phyloP scores from a whole-genome alignment of 192 early-diverging fungal species.

The Coemansia sp. region DNA sequence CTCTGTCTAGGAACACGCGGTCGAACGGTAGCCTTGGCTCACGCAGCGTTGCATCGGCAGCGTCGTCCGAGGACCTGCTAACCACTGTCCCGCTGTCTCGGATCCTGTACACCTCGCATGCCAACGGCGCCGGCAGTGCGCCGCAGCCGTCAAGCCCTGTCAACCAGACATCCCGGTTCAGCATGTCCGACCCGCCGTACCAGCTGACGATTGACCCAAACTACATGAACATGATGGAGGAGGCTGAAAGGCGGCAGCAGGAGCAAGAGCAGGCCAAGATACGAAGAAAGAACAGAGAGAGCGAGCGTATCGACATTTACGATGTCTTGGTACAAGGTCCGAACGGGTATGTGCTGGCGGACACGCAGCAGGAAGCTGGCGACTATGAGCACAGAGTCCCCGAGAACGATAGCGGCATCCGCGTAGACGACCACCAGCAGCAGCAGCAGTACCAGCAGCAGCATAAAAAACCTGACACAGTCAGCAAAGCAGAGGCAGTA shows the following conservation, averaged over 20 bases:
- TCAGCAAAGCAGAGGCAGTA: no score
- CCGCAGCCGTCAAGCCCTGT: slow-evolving; percentile 5
- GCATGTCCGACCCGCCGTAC: slow-evolving; percentile 1
- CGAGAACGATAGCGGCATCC: slow-evolving; percentile 46
- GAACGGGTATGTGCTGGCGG: slow-evolving; percentile 3
- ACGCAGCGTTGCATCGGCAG: slow-evolving; percentile 6
- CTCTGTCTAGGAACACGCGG: neutral
- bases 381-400: neutral
- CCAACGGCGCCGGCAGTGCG: neutral
- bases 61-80: slow-evolving; percentile 10
- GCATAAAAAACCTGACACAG: no score
- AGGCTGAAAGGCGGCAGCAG: slow-evolving; percentile 12
- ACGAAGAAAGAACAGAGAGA: slow-evolving; percentile 1
- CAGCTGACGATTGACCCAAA: slow-evolving; percentile 21
- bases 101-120: neutral
- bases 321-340: slow-evolving; percentile 1
- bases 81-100: slow-evolving; percentile 15
- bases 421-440: slow-evolving; percentile 14
- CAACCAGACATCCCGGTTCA: neutral
- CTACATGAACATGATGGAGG: slow-evolving; percentile 22
- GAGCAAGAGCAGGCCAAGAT: neutral
- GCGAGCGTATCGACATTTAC: slow-evolving; percentile 10
- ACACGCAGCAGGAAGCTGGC: neutral
- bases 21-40: neutral
- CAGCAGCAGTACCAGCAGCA: neutral